Base-by-base conservation (phyloP, 768 basidiomycete genomes). In the Tulasnella sp. region DNA sequence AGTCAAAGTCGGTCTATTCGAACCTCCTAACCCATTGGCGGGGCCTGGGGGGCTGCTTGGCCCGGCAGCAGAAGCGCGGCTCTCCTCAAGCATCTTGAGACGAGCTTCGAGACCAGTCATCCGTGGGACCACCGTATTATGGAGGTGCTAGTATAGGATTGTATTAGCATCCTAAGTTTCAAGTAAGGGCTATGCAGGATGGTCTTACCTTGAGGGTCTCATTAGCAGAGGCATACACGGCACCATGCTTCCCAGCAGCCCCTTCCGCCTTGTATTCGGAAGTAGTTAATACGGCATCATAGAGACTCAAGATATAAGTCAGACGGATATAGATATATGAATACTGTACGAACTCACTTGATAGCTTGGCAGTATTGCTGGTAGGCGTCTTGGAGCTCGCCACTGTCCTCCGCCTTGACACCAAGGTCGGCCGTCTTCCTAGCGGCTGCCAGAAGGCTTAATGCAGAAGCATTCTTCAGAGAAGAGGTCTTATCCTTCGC, bases 191-290 rank as follows among this genome's bases (percentile, higher is more conserved):
- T 40, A 39, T 39, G 73, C 5, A 19, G 71, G 86, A 88, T 42
- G 82, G 94, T 93, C 87, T 89, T 87, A 94, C 93, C 34, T 91
- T 89, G 62, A 86, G 82, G 77, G 93, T 88, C 82, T 93, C 92
- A 84, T 89, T 90, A 84, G 62, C 62, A 14, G 62, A 27, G 62
- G 62, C 12, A 68, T 88, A 88, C 72, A 93, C 84, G 46, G 88
- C 85, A 21, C 90, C 90, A 79, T 87, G 87, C 80, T 88, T 89
- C 58, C 88, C 89, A 48, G 86, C 86, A 71, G 84, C 83, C 82
- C 87, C 88, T 80, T 90, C 89, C 31, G 86, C 83, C 78, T 84
- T 85, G 84, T 91, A 90, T 82, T 93, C 92, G 12, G 87, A 80
- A 21, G 90, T 92, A 27, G 31, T 74, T 7, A 24, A 7, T 38